A percentile compares a stretch with the other conserved stretches of the same genome.
These are phyloP conservation scores for Pythium diclinum DNA, from an alignment of 352 stramenopile species.

Conservation along the genomic window DNA sequence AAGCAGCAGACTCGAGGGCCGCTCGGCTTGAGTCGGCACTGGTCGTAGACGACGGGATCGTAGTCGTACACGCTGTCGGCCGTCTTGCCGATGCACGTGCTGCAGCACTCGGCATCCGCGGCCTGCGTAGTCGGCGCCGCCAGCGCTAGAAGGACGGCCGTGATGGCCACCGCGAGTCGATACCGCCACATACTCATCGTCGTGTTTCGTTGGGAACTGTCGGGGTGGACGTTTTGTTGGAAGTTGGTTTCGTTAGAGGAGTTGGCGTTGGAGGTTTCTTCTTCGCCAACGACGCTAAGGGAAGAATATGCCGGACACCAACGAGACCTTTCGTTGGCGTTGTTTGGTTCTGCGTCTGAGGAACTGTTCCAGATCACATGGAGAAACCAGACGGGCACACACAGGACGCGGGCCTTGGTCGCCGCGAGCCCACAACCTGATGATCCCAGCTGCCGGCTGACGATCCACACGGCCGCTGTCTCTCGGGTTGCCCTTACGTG, in stretches of 20 bases:
- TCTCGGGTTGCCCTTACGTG: not conserved
- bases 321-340: not conserved
- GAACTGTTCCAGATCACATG: constrained; percentile 9
- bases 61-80: constrained; percentile 23
- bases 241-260: not conserved
- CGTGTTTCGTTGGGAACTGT: not conserved
- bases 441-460: constrained; percentile 21
- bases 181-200: constrained; percentile 13
- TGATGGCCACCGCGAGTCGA: not conserved
- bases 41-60: constrained; percentile 21
- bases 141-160: not conserved
- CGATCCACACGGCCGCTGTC: constrained; percentile 1
- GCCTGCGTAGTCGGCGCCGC: not conserved
- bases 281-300: not conserved
- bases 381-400: constrained; percentile 7
- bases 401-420: not conserved
- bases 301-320: not conserved
- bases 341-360: not conserved
- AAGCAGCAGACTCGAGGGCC: constrained; percentile 28
- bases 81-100: constrained; percentile 28
- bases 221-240: not conserved
- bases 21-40: constrained; percentile 15
- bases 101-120: constrained; percentile 24
- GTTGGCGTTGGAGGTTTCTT: not conserved
- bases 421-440: constrained; percentile 15